Base-by-base conservation (phyloP, 2,329 filamentous ascomycete species). In the Aureobasidium subglaciale region DNA sequence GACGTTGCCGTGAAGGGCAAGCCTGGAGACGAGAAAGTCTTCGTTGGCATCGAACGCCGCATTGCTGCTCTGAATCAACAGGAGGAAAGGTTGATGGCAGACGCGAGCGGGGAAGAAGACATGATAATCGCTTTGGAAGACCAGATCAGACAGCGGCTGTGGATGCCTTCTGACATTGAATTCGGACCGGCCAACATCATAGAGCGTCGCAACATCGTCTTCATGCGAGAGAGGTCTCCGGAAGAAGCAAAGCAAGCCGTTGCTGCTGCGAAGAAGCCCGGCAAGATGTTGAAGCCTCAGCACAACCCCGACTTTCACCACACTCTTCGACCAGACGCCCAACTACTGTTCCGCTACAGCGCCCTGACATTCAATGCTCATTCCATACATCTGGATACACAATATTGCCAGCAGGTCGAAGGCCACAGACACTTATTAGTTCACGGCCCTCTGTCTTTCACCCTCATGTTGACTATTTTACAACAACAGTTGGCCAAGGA, bases 331-430 rank as follows among this genome's bases (percentile, higher is more conserved):
- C 89, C 90, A 1, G 84, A 85, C 2, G 76, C 81, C 2, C 75
- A 80, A 4, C 80, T 96, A 4, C 82, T 99, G 54, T 96, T 95
- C 73, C 84, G 91, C 57, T 97, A 92, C 75, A 93, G 87, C 18
- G 90, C 90, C 0, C 80, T 99, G 30, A 92, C 88, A 2, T 91
- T 90, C 75, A 99, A 99, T 70, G 89, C 90, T 1, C 93, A 99
- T 71, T 78, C 80, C 15, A 96, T 99, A 63, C 93, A 99, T 71
- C 78, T 95, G 20, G 88, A 96, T 68, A 79, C 78, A 1, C 66
- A 78, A 40, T 95, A 89, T 71, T 84, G 84, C 50, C 78, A 79
- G 35, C 74, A 80, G 11, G 74, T 84, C 11, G 93, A 97, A 69
- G 87, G 87, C 10, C 85, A 95, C 67, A 78, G 78, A 5, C 81